Conservation (phyloP, 2,329 filamentous ascomycete species). For the Diaporthe nobilis region DNA sequence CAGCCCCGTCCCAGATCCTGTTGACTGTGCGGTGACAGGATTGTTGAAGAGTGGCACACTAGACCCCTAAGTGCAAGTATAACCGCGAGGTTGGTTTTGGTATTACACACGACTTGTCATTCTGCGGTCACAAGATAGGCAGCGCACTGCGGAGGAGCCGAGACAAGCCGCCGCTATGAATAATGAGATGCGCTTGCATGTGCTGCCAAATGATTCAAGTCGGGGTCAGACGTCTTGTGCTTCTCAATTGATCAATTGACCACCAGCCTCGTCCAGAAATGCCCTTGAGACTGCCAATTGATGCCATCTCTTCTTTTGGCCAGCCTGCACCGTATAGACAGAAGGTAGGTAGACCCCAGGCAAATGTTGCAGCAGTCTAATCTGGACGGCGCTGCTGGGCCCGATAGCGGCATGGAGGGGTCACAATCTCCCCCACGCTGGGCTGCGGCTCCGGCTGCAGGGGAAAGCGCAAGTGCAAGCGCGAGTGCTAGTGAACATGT, state of each 20-base stretch:
- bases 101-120: constrained; percentile 37
- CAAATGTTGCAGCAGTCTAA: neutral
- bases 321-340: neutral
- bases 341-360: neutral
- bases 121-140: constrained; percentile 39
- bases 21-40: constrained; percentile 26
- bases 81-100: constrained; percentile 50
- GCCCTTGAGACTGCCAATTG: neutral
- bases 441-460: constrained; percentile 11
- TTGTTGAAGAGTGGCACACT: constrained; percentile 48
- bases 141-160: constrained; percentile 28
- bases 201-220: constrained; percentile 25
- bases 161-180: constrained; percentile 41
- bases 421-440: constrained; percentile 30
- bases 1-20: constrained; percentile 44
- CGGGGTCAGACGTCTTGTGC: neutral
- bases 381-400: neutral
- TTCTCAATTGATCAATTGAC: constrained; percentile 21
- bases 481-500: neutral
- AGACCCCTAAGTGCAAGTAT: constrained; percentile 73
- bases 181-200: constrained; percentile 33
- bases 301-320: neutral
- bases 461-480: neutral
- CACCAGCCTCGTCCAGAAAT: neutral
- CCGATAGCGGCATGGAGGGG: constrained; percentile 42